A percentile compares a stretch with the other conserved stretches of the same genome.
Evolutionary conservation across 2,329 filamentous ascomycete species (phyloP).

Genomic region (Cercospora sp.): DNA sequence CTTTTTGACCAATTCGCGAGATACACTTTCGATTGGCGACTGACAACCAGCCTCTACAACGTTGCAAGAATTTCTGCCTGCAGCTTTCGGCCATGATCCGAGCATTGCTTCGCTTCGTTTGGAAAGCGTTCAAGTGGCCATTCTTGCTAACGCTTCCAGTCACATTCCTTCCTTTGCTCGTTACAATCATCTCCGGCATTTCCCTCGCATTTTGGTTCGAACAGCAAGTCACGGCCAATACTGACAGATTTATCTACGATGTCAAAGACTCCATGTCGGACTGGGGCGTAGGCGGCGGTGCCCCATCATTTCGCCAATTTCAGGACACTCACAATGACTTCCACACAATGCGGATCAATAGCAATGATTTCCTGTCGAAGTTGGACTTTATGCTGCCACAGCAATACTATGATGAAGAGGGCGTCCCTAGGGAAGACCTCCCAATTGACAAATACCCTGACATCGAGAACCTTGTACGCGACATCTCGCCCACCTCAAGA

Average conservation of each 20-base stretch:
- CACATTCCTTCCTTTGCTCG: conserved; percentile 20
- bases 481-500: conserved; percentile 4
- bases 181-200: conserved; percentile 12
- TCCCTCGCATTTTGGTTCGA: conserved; percentile 16
- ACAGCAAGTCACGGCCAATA: conserved; percentile 13
- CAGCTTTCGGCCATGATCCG: conserved; percentile 6
- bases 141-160: conserved; percentile 23
- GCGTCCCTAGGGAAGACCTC: not conserved
- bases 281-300: conserved; percentile 22
- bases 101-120: not conserved
- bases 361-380: conserved; percentile 21
- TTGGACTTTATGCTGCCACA: conserved; percentile 21
- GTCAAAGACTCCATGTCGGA: conserved; percentile 17
- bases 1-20: not conserved
- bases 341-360: conserved; percentile 22
- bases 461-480: conserved; percentile 18
- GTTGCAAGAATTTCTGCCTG: not conserved
- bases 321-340: conserved; percentile 26
- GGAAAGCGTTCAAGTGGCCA: conserved; percentile 24
- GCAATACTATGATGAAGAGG: conserved; percentile 14
- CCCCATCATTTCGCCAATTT: conserved; percentile 20
- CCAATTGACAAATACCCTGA: conserved; percentile 21
- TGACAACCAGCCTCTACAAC: not conserved
- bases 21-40: not conserved
- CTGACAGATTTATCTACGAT: conserved; percentile 20